Conservation (phyloP, 768 basidiomycete genomes). For the Leccinum subgranulosum region DNA sequence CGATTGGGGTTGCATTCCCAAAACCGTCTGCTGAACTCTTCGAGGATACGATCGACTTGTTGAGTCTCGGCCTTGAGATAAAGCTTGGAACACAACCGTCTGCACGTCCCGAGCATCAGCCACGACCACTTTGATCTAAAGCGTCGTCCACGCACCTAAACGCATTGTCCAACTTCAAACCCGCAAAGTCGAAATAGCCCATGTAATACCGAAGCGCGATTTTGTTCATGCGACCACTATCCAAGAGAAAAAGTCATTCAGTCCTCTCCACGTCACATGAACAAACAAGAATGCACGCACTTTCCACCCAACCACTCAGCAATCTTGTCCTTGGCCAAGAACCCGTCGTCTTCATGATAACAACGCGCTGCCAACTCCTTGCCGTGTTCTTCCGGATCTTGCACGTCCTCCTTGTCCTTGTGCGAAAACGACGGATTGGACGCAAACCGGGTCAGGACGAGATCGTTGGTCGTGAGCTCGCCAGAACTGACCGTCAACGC, state of each 20-base stretch:
- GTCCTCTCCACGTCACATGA: neutral
- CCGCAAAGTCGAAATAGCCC: slow-evolving; percentile 83
- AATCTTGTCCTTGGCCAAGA: slow-evolving; percentile 80
- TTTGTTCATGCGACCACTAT: slow-evolving; percentile 74
- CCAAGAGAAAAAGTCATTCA: neutral
- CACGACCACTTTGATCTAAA: neutral
- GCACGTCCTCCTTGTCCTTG: slow-evolving; percentile 55
- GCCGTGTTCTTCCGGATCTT: slow-evolving; percentile 61
- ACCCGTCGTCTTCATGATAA: slow-evolving; percentile 83
- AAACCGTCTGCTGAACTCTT: slow-evolving; percentile 85
- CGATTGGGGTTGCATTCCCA: slow-evolving; percentile 86
- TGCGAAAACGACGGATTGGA: slow-evolving; percentile 36
- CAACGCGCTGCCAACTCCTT: slow-evolving; percentile 74
- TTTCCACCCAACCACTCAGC: slow-evolving; percentile 93
- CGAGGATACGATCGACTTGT: slow-evolving; percentile 95
- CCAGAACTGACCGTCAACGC: slow-evolving; percentile 40
- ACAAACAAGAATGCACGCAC: slow-evolving; percentile 50
- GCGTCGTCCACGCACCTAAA: slow-evolving; percentile 60
- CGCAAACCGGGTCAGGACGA: slow-evolving; percentile 42
- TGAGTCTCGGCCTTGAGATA: slow-evolving; percentile 96
- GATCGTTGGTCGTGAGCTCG: slow-evolving; percentile 53
- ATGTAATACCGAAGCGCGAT: slow-evolving; percentile 77
- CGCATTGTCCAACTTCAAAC: slow-evolving; percentile 79
- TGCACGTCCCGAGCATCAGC: slow-evolving; percentile 24
- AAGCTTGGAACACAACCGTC: slow-evolving; percentile 86